Evolutionary conservation across 192 early-diverging fungal genomes (phyloP), one percentile per base, ranked within the genome.

Genomic region (Chytriomyces sp.): DNA sequence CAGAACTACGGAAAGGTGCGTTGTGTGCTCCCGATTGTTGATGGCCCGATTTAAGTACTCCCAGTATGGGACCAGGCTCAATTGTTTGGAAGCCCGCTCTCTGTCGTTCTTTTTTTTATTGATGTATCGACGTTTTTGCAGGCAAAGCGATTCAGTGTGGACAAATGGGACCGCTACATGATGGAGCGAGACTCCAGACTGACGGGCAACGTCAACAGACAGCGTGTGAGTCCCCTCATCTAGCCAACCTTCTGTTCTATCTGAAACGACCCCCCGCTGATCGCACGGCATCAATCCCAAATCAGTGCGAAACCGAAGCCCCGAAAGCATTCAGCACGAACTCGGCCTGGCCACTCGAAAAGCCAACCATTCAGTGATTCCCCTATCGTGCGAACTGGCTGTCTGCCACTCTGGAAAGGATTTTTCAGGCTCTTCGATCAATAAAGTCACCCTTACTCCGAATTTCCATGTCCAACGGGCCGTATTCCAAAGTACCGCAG

Each of bases 161-260:
- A 89, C 63, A 73, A 75, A 28, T 89, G 87, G 87, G 87, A 89
- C 80, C 66, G 87, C 23, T 63, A 81, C 28, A 89, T 89, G 87
- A 89, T 89, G 87, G 87, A 89, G 67, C 75, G 87, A n/a, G 87
- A 89, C 76, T 65, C 67, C 11, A 67, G 87, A 57, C 69, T 89
- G 26, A 86, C 87, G 3, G 87, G 87, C 63, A 89, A 89, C 68
- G 87, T 89, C 23, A 89, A 89, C 83, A 61, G 76, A 49, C 87
- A 89, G 71, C 44, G 23, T 64, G 87, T 89, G 75, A 44, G 74
- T 61, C 9, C 11, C n/a, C 7, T 71, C 35, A 69, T 46, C 35
- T 2, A 35, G 28, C 20, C 24, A 45, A 61, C 62, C 28, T 48
- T 5, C 23, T 6, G 5, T 20, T 53, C 50, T n/a, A 44, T 64